A percentile compares a stretch with the other conserved stretches of the same genome.
These are phyloP conservation scores for Isatis lusitanica DNA, from an alignment of 441 rosid species.

Conservation along the genomic window DNA sequence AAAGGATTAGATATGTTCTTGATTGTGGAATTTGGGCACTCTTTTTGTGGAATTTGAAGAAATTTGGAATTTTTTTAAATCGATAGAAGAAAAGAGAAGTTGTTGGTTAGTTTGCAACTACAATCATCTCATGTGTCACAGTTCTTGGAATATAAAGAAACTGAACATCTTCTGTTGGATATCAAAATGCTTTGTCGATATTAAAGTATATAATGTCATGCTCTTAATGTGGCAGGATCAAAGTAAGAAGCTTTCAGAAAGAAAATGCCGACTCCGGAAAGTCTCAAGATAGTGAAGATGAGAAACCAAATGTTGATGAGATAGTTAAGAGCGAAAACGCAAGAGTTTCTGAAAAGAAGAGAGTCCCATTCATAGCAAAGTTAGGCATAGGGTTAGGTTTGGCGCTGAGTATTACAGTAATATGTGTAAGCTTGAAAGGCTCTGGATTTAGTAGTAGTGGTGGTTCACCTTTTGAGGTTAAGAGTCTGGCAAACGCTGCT, in stretches of 20 bases:
- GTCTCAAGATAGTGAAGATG: slow-evolving; percentile 35
- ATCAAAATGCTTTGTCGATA: not conserved
- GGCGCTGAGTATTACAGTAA: slow-evolving; percentile 50
- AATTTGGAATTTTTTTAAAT: not conserved
- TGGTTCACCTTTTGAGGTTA: slow-evolving; percentile 59
- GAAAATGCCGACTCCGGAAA: slow-evolving; percentile 36
- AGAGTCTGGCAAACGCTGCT: slow-evolving; percentile 45
- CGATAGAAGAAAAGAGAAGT: not conserved
- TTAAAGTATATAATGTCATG: not conserved
- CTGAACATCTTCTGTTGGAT: not conserved
- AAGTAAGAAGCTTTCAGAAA: slow-evolving; percentile 41
- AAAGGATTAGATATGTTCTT: not conserved
- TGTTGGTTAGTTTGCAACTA: no score
- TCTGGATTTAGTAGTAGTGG: slow-evolving; percentile 41
- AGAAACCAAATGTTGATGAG: slow-evolving; percentile 31
- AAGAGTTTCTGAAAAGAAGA: slow-evolving; percentile 17
- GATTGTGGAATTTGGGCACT: not conserved
- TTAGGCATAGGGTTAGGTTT: slow-evolving; percentile 55
- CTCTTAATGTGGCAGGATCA: slow-evolving; percentile 30
- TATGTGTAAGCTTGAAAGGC: slow-evolving; percentile 44
- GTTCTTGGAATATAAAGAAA: not conserved
- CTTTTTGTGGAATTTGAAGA: not conserved
- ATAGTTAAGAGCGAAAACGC: slow-evolving; percentile 24
- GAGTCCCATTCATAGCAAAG: slow-evolving; percentile 53
- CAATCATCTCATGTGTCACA: no score